A percentile compares a stretch with the other conserved stretches of the same genome.
Evolutionary conservation across 2,329 filamentous ascomycete genomes (phyloP).

Genomic region (Diaporthe destruens): DNA sequence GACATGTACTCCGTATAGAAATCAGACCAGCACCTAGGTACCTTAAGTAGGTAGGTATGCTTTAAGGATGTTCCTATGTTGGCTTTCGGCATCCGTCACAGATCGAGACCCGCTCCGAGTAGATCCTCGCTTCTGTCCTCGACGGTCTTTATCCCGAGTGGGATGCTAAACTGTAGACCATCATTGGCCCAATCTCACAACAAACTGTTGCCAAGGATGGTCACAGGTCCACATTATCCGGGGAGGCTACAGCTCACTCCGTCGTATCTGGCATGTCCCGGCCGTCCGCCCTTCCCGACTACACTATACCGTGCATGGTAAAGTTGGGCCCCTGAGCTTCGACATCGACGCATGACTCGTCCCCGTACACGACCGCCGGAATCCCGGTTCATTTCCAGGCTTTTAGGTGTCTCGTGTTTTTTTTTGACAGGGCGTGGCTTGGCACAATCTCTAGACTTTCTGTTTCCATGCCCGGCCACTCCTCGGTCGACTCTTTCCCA

Average conservation of each 20-base stretch:
- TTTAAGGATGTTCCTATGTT: constrained; percentile 9
- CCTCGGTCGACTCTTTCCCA: neutral
- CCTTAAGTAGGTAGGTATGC: too few species aligned
- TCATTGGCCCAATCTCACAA: constrained; percentile 1
- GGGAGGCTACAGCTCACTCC: neutral
- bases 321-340: constrained; percentile 18
- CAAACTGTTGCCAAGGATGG: constrained; percentile 9
- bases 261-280: constrained; percentile 8
- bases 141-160: neutral
- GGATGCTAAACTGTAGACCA: neutral
- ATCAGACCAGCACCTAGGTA: neutral
- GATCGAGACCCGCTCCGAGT: constrained; percentile 16
- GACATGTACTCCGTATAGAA: neutral
- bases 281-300: constrained; percentile 9
- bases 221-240: constrained; percentile 13
- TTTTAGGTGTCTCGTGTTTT: constrained; percentile 25
- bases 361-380: neutral
- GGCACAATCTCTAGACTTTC: constrained; percentile 24
- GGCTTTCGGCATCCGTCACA: constrained; percentile 1
- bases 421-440: constrained; percentile 26
- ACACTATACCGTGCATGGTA: constrained; percentile 21
- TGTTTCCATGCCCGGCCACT: constrained; percentile 17
- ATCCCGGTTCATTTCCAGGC: constrained; percentile 25
- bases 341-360: constrained; percentile 17
- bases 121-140: constrained; percentile 2